Conservation (phyloP, 148 eudicot species). For the Silene conica region DNA sequence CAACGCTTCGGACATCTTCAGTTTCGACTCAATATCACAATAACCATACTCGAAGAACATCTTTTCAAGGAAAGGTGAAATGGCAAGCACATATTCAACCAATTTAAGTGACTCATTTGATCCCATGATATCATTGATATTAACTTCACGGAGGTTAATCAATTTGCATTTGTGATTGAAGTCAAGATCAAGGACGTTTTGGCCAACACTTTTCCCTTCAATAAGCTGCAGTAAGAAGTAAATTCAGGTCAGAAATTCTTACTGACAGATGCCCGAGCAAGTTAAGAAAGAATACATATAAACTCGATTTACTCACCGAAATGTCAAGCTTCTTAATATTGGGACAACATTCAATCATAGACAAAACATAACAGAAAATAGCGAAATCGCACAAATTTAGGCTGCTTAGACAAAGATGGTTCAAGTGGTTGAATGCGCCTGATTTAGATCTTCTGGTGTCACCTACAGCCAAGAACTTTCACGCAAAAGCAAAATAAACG, state of each 20-base stretch:
- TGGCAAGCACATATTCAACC: slow-evolving; percentile 10
- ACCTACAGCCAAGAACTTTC: slow-evolving; percentile 11
- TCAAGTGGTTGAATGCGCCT: background rate
- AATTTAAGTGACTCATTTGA: slow-evolving; percentile 10
- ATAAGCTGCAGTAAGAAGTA: background rate
- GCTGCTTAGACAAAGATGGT: background rate
- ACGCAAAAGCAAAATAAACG: background rate
- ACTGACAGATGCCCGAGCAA: too few relatives aligned
- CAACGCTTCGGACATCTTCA: background rate
- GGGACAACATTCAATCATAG: background rate
- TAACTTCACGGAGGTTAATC: background rate
- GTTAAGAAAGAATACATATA: background rate
- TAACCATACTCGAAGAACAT: background rate
- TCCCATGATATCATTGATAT: slow-evolving; percentile 1
- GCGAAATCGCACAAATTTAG: background rate
- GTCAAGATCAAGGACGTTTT: background rate
- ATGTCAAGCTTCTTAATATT: slow-evolving; percentile 1
- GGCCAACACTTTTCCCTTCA: background rate
- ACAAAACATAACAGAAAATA: background rate
- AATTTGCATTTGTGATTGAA: background rate
- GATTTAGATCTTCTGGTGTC: background rate
- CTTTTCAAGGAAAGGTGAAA: background rate
- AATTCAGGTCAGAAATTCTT: background rate
- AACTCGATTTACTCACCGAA: background rate
- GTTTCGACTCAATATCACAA: background rate